Evolutionary conservation across 78 protist species (phyloP), one percentile per base, ranked within the genome.

Genomic region (Diacronema lutheri): DNA sequence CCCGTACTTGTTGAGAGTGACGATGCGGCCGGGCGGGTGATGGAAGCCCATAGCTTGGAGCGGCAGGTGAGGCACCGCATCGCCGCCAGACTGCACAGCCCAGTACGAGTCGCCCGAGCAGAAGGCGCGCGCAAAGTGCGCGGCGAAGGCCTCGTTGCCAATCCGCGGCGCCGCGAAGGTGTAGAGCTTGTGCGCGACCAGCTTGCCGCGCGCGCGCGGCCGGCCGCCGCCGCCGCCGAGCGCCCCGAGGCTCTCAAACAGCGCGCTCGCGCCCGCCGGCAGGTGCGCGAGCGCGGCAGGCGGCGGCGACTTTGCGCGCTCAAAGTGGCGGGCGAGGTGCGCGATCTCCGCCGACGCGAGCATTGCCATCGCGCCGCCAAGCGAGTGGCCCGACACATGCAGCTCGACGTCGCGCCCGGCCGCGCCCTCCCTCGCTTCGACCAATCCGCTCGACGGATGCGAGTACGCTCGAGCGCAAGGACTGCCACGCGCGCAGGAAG

Each of bases 41-140:
- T 0, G 56, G 77, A 69, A 69, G 77, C 77, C 77, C 77, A 44
- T 33, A 5, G 77, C 77, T 16, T 44, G 41, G 31, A 69, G 38
- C 12, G 77, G 77, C 31, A 69, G 77, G 77, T 69, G 77, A 50
- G 77, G 77, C 56, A 69, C 77, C 56, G 77, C 77, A 11, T 69
- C 77, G 19, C 29, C 4, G 6, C 41, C 35, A 11, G 77, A 50
- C 77, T 69, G 77, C 19, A 69, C 56, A 7, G 77, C 77, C 77
- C 77, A 69, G 50, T 69, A 19, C 35, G 37, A 50, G 31, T 23
- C 77, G 20, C 41, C 20, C 77, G 10, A 12, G 13, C 29, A 6
- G 77, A 69, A 40, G 26, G 11, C 31, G 14, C 13, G 12, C 31
- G 14, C 33, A 3, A 69, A 38, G 35, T 9, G 29, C 16, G 6